Evolutionary conservation across 176 grass and related monocot species (phyloP).

Genomic region (Hordeum marinum): DNA sequence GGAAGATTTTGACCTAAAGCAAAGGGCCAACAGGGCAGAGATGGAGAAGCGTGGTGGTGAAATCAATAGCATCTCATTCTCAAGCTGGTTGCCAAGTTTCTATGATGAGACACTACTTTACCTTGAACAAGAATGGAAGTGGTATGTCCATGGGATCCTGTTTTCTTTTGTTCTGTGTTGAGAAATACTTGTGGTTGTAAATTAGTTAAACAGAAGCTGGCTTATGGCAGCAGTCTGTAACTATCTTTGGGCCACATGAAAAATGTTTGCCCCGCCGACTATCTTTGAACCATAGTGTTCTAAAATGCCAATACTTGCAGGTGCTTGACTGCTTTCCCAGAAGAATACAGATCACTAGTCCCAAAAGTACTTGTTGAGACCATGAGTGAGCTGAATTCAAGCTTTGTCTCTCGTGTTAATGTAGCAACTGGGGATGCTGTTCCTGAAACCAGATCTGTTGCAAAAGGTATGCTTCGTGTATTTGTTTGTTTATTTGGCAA

Average conservation of each 20-base stretch:
- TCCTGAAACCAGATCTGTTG: constrained; percentile 88
- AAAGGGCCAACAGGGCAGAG: constrained; percentile 59
- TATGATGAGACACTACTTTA: constrained; percentile 96
- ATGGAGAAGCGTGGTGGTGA: constrained; percentile 72
- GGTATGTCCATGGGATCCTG: constrained; percentile 53
- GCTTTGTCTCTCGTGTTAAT: constrained; percentile 81
- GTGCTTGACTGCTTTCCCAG: constrained; percentile 88
- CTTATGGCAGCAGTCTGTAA: not conserved
- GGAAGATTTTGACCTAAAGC: constrained; percentile 93
- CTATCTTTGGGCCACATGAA: not conserved
- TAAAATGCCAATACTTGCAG: constrained; percentile 45
- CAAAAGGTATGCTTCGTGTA: constrained; percentile 61
- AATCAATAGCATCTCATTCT: constrained; percentile 57
- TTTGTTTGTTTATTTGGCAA: constrained; percentile 20
- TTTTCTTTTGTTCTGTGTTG: constrained; percentile 14
- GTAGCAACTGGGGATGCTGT: constrained; percentile 93
- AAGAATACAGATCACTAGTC: constrained; percentile 89
- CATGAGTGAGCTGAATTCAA: constrained; percentile 78
- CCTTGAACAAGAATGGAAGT: constrained; percentile 99
- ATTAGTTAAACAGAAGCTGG: constrained; percentile 9
- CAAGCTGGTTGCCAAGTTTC: constrained; percentile 96
- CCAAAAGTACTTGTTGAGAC: constrained; percentile 84
- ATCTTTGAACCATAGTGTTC: not conserved
- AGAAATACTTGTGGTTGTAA: not conserved
- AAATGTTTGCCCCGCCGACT: not conserved